Evolutionary conservation across 352 stramenopile genomes (phyloP).

Genomic region (Phytophthora ohioensis): DNA sequence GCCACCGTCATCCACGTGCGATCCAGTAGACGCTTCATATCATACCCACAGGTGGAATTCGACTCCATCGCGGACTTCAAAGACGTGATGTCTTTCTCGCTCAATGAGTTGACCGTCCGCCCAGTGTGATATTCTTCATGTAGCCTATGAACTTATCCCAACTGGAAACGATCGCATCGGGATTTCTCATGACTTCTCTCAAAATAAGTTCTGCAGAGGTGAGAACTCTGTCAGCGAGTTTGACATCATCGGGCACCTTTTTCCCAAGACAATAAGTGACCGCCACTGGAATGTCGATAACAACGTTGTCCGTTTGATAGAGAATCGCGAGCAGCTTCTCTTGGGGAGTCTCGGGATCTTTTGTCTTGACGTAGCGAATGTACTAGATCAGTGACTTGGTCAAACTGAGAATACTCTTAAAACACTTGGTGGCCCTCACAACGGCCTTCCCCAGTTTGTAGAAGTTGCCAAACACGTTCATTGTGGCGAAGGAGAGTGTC

Average conservation of each 20-base stretch:
- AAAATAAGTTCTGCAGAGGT: slow-evolving; percentile 37
- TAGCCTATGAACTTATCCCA: slow-evolving; percentile 33
- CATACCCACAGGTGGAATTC: slow-evolving; percentile 31
- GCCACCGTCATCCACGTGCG: slow-evolving; percentile 35
- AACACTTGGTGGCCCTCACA: slow-evolving; percentile 38
- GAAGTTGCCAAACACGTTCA: slow-evolving; percentile 25
- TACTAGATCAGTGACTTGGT: slow-evolving; percentile 42
- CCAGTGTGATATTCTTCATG: slow-evolving; percentile 33
- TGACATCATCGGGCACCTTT: slow-evolving; percentile 28
- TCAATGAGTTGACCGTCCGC: slow-evolving; percentile 20
- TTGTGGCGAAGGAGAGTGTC: slow-evolving; percentile 23
- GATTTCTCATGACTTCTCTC: slow-evolving; percentile 39
- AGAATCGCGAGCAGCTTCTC: slow-evolving; percentile 46
- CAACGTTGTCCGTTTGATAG: slow-evolving; percentile 46
- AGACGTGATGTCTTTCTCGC: slow-evolving; percentile 21
- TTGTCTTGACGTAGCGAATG: slow-evolving; percentile 35
- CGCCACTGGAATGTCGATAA: slow-evolving; percentile 49
- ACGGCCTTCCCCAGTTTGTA: slow-evolving; percentile 21
- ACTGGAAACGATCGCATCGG: slow-evolving; percentile 35
- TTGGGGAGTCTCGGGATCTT: slow-evolving; percentile 34
- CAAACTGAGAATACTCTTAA: slow-evolving; percentile 31
- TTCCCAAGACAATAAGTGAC: slow-evolving; percentile 44
- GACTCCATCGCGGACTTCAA: slow-evolving; percentile 29
- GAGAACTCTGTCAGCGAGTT: slow-evolving; percentile 40
- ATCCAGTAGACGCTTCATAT: slow-evolving; percentile 37